A percentile compares a stretch with the other conserved stretches of the same genome.
Conservation (phyloP, 2,329 filamentous ascomycete species). For the Berkeleyomyces rouxiae region DNA sequence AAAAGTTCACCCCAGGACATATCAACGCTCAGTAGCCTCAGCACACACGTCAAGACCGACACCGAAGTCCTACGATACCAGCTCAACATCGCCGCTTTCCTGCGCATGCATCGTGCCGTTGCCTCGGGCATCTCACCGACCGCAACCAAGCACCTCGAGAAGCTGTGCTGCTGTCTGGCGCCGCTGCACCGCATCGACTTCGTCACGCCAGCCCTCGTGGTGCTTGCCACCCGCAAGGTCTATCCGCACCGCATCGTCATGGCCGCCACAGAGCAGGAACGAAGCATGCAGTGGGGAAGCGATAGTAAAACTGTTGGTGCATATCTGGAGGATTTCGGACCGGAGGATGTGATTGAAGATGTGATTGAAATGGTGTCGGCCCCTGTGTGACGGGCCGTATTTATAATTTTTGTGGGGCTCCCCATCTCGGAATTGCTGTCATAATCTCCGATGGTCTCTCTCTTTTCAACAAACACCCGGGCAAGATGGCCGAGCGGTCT, state of each 20-base stretch:
- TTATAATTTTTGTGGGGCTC: background rate
- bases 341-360: conserved; percentile 49
- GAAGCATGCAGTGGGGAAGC: conserved; percentile 90
- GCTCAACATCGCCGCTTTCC: conserved; percentile 72
- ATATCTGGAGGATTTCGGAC: conserved; percentile 43
- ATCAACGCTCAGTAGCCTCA: conserved; percentile 39
- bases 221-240: conserved; percentile 67
- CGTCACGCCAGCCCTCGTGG: conserved; percentile 69
- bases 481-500: background rate
- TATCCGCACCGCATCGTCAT: conserved; percentile 73
- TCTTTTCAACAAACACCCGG: background rate
- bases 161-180: conserved; percentile 55
- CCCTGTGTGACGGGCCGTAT: conserved; percentile 21
- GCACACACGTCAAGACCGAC: conserved; percentile 43
- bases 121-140: conserved; percentile 58
- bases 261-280: conserved; percentile 51
- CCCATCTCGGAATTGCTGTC: background rate
- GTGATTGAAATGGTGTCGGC: conserved; percentile 40
- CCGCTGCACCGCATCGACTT: conserved; percentile 67
- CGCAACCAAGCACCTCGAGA: conserved; percentile 62
- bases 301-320: conserved; percentile 50
- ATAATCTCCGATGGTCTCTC: background rate
- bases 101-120: conserved; percentile 76
- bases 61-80: conserved; percentile 71
- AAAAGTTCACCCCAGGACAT: conserved; percentile 32